Percentiles rank a stretch among this genome's conserved stretches.
phyloP scores from a whole-genome alignment of 768 basidiomycete genomes.

The Pulveroboletus sp. region DNA sequence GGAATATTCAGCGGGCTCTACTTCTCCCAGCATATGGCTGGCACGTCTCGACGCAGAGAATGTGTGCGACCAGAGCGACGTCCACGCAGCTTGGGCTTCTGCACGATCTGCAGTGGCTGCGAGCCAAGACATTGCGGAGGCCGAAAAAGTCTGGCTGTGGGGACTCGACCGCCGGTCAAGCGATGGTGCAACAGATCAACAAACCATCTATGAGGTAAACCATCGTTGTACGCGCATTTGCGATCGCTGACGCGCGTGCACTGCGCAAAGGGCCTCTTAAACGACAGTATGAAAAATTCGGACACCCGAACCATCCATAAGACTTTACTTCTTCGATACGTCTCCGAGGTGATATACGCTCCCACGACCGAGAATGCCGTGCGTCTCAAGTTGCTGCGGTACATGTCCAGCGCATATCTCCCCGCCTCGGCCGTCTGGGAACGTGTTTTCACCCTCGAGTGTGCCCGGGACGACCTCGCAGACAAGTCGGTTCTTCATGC shows the following conservation, averaged over 20 bases:
- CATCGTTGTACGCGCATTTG: not conserved
- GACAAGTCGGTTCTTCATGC: slow-evolving; percentile 18
- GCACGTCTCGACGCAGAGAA: slow-evolving; percentile 46
- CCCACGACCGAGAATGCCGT: slow-evolving; percentile 14
- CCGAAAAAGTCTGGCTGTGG: slow-evolving; percentile 52
- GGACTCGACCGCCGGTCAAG: slow-evolving; percentile 35
- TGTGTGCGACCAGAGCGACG: slow-evolving; percentile 21
- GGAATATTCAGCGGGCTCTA: slow-evolving; percentile 43
- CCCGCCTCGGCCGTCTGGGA: slow-evolving; percentile 44
- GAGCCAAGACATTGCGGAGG: slow-evolving; percentile 16
- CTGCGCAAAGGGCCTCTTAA: slow-evolving; percentile 38
- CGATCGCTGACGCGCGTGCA: not conserved
- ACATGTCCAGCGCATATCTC: slow-evolving; percentile 40
- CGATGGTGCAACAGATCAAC: slow-evolving; percentile 14
- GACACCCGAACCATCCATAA: slow-evolving; percentile 41
- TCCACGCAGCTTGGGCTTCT: slow-evolving; percentile 39
- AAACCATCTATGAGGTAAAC: slow-evolving; percentile 34
- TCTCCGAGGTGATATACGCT: slow-evolving; percentile 30
- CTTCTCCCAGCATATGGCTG: slow-evolving; percentile 48
- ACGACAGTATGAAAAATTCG: slow-evolving; percentile 44
- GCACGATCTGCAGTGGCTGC: slow-evolving; percentile 39
- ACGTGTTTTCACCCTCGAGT: slow-evolving; percentile 36
- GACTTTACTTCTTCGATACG: slow-evolving; percentile 45
- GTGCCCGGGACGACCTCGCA: slow-evolving; percentile 12
- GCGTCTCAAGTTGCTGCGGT: slow-evolving; percentile 33